Conservation (phyloP, 1,139 yeast species). For the Kurtzmaniella quercitrusa region DNA sequence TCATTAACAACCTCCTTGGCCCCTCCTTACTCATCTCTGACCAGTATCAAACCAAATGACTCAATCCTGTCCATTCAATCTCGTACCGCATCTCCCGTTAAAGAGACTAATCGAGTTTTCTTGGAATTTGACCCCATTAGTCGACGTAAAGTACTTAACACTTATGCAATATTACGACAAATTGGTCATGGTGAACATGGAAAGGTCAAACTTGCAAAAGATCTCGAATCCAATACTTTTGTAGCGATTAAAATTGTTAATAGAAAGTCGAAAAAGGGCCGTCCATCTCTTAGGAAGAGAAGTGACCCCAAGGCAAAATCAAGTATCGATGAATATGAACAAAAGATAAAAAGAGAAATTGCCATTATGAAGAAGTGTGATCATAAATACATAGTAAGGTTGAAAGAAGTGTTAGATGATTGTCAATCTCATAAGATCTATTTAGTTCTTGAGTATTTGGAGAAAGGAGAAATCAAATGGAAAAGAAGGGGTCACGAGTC, state of each 20-base stretch:
- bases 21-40: conserved; percentile 1
- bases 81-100: conserved; percentile 37
- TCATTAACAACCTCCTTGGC: not conserved
- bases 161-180: conserved; percentile 84
- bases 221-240: conserved; percentile 60
- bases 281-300: conserved; percentile 54
- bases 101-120: conserved; percentile 77
- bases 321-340: conserved; percentile 40
- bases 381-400: conserved; percentile 85
- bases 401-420: conserved; percentile 90
- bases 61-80: not conserved
- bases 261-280: conserved; percentile 53
- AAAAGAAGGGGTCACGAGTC: conserved; percentile 27
- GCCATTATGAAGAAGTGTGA: conserved; percentile 94
- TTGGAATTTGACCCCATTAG: conserved; percentile 88
- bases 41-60: conserved; percentile 2
- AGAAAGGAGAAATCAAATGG: conserved; percentile 93
- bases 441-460: conserved; percentile 84
- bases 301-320: conserved; percentile 13
- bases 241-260: conserved; percentile 95
- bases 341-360: conserved; percentile 82
- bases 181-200: conserved; percentile 98
- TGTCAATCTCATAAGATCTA: conserved; percentile 78
- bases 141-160: conserved; percentile 77
- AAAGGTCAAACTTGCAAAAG: conserved; percentile 86